phyloP scores from a whole-genome alignment of 805 yeast species.

The Suhomyces sp. region DNA sequence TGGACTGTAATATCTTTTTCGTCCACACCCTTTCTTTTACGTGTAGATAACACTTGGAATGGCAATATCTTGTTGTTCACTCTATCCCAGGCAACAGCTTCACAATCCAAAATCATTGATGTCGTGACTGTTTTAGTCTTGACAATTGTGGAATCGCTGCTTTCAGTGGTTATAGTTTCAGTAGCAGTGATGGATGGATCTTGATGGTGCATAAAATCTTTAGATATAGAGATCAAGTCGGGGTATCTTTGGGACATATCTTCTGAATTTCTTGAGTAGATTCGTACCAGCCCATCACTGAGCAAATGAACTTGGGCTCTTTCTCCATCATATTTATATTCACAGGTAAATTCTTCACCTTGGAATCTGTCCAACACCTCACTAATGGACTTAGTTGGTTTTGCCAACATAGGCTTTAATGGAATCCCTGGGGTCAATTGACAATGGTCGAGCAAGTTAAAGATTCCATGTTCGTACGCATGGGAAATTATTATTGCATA shows the following conservation, averaged over 20 bases:
- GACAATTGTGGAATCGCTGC: constrained; percentile 8
- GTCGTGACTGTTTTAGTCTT: constrained; percentile 29
- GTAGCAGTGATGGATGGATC: neutral
- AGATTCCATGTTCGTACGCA: constrained; percentile 66
- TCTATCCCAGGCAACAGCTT: constrained; percentile 96
- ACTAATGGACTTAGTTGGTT: constrained; percentile 91
- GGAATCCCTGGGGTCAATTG: constrained; percentile 90
- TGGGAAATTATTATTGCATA: constrained; percentile 74
- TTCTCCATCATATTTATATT: constrained; percentile 97
- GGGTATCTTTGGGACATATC: constrained; percentile 97
- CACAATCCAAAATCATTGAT: constrained; percentile 85
- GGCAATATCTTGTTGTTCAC: constrained; percentile 79
- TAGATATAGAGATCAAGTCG: constrained; percentile 71
- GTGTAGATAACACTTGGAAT: constrained; percentile 87
- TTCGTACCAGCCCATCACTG: constrained; percentile 61
- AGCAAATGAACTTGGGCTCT: constrained; percentile 90
- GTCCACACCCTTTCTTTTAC: constrained; percentile 91
- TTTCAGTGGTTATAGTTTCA: neutral
- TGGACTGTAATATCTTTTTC: constrained; percentile 84
- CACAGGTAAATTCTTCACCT: constrained; percentile 86
- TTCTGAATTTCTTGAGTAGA: constrained; percentile 93
- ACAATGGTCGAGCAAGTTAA: constrained; percentile 63
- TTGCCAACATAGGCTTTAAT: constrained; percentile 95
- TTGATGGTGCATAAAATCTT: constrained; percentile 49
- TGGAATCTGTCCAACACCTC: constrained; percentile 89